phyloP scores from a whole-genome alignment of 106 monocot genomes.

The Dioscorea zingiberensis region DNA sequence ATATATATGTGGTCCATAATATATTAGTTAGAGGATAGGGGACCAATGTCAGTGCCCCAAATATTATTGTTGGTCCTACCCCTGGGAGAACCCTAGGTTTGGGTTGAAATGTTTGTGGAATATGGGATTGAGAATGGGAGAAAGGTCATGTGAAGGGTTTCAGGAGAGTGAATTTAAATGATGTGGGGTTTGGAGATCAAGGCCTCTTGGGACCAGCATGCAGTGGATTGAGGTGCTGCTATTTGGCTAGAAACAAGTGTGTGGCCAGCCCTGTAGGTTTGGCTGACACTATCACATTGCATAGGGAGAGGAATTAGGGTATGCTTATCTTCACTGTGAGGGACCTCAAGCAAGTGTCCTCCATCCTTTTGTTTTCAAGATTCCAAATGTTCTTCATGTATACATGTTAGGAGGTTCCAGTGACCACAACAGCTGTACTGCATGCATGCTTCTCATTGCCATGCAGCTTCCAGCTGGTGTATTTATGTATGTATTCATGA shows the following conservation, averaged over 20 bases:
- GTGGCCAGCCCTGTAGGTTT: neutral
- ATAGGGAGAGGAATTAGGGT: neutral
- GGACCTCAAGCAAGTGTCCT: neutral
- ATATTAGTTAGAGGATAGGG: neutral
- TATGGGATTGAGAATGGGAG: neutral
- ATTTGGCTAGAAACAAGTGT: neutral
- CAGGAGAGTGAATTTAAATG: neutral
- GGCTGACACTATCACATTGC: slow-evolving; percentile 2
- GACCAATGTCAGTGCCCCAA: slow-evolving; percentile 1
- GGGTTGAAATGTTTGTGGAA: neutral
- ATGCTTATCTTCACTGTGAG: neutral
- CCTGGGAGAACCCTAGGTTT: neutral
- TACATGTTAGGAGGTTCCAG: too few species aligned
- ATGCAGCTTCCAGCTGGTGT: too few species aligned
- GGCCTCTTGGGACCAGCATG: neutral
- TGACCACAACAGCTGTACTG: too few species aligned
- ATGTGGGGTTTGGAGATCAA: neutral
- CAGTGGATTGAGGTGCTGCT: neutral
- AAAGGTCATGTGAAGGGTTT: neutral
- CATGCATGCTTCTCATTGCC: too few species aligned
- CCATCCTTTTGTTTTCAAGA: neutral
- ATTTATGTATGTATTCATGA: too few species aligned
- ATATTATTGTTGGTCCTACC: neutral
- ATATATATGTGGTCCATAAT: too few species aligned
- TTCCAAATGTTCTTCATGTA: slow-evolving; percentile 1